Conservation (phyloP, 306 rosid genomes). For the Clitoria ternatea region DNA sequence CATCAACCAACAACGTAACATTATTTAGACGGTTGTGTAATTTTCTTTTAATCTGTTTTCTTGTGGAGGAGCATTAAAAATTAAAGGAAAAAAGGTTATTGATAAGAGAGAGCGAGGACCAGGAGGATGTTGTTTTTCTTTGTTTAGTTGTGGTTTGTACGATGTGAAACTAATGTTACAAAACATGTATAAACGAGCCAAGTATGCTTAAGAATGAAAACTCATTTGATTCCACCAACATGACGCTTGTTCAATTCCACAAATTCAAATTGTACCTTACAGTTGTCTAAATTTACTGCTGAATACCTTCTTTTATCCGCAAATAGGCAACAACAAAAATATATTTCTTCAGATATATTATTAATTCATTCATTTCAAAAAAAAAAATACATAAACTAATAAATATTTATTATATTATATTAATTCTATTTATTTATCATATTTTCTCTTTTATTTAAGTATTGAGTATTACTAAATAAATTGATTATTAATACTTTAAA, state of each 20-base stretch:
- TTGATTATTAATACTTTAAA: too few relatives aligned
- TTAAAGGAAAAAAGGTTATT: neutral
- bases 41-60: neutral
- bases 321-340: too few relatives aligned
- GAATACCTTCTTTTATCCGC: too few relatives aligned
- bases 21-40: constrained; percentile 19
- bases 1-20: neutral
- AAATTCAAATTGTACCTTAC: neutral
- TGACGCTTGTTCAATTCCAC: neutral
- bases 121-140: neutral
- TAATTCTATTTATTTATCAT: too few relatives aligned
- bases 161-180: constrained; percentile 10
- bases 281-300: neutral
- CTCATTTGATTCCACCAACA: neutral
- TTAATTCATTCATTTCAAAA: too few relatives aligned
- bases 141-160: constrained; percentile 10
- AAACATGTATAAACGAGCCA: neutral
- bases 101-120: neutral
- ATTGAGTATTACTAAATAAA: too few relatives aligned
- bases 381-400: too few relatives aligned
- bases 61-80: neutral
- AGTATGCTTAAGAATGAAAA: neutral
- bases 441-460: too few relatives aligned
- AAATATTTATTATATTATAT: too few relatives aligned
- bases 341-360: too few relatives aligned